Evolutionary conservation across 257 asterid genomes (phyloP).

Genomic region (Capsicum rhomboideum): DNA sequence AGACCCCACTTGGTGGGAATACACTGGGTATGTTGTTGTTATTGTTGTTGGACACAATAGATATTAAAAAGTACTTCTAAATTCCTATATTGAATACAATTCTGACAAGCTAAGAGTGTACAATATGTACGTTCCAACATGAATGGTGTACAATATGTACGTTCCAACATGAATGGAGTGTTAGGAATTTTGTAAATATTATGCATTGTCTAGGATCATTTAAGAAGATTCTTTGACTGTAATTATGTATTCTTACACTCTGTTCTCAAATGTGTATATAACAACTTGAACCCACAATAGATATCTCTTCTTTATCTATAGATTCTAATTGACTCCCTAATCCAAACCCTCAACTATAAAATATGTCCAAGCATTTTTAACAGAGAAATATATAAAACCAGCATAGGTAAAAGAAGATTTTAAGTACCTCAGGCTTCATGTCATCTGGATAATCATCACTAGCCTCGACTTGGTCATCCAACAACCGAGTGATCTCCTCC

Average conservation of each 20-base stretch:
- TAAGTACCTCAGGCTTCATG: slow-evolving; percentile 49
- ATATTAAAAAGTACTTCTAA: neutral
- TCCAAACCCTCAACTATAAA: neutral
- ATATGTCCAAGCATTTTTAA: neutral
- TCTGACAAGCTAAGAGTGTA: neutral
- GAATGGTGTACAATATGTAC: neutral
- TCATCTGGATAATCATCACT: slow-evolving; percentile 72
- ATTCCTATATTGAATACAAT: neutral
- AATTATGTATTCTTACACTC: neutral
- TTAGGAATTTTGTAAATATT: neutral
- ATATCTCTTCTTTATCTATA: neutral
- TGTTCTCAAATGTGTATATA: neutral
- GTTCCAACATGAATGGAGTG: neutral
- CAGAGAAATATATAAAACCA: neutral
- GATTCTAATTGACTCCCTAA: neutral
- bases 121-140: neutral
- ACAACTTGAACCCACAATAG: neutral
- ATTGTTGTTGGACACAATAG: too few relatives aligned
- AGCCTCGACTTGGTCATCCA: slow-evolving; percentile 48
- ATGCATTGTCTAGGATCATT: neutral
- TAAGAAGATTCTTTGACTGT: neutral
- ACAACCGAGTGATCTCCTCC: slow-evolving; percentile 62
- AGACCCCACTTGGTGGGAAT: too few relatives aligned
- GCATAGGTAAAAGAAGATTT: neutral
- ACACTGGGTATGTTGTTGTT: too few relatives aligned